Evolutionary conservation across 2,329 filamentous ascomycete genomes (phyloP).

Genomic region (Pestalotiopsis sp.): DNA sequence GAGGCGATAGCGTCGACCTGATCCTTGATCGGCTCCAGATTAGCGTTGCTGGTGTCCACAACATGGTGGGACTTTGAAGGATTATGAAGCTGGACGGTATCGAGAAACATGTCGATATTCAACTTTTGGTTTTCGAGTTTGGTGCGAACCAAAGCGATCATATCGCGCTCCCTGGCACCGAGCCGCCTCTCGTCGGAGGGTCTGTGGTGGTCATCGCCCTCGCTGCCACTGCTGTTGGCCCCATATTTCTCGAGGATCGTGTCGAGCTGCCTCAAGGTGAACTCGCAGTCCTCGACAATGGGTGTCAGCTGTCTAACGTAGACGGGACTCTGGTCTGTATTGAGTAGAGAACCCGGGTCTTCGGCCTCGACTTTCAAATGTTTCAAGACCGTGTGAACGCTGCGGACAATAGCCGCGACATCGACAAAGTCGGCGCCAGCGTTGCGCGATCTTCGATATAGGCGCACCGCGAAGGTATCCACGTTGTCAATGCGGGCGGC

Average conservation of each 20-base stretch:
- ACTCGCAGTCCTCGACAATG: constrained; percentile 59
- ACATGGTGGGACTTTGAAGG: constrained; percentile 40
- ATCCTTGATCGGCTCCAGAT: constrained; percentile 59
- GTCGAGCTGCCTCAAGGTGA: constrained; percentile 57
- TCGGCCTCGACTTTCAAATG: constrained; percentile 61
- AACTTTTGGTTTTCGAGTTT: constrained; percentile 56
- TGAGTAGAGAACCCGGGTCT: constrained; percentile 59
- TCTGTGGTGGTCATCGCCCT: constrained; percentile 24
- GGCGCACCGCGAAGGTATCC: constrained; percentile 56
- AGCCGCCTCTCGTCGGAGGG: constrained; percentile 25
- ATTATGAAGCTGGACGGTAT: constrained; percentile 58
- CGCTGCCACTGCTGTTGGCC: constrained; percentile 20
- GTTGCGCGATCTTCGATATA: constrained; percentile 57
- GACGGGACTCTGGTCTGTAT: constrained; percentile 41
- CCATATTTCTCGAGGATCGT: constrained; percentile 52
- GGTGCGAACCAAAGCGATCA: constrained; percentile 44
- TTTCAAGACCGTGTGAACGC: constrained; percentile 58
- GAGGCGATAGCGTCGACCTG: constrained; percentile 62
- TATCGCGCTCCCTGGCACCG: constrained; percentile 40
- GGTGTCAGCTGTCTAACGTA: constrained; percentile 53
- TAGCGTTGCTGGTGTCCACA: constrained; percentile 40
- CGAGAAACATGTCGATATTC: constrained; percentile 58
- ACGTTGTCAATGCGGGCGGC: constrained; percentile 56
- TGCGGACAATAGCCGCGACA: constrained; percentile 52
- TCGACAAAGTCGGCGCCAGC: constrained; percentile 52